A percentile compares a stretch with the other conserved stretches of the same genome.
phyloP scores from a whole-genome alignment of 306 rosid genomes.

The Fragaria nilgerrensis region DNA sequence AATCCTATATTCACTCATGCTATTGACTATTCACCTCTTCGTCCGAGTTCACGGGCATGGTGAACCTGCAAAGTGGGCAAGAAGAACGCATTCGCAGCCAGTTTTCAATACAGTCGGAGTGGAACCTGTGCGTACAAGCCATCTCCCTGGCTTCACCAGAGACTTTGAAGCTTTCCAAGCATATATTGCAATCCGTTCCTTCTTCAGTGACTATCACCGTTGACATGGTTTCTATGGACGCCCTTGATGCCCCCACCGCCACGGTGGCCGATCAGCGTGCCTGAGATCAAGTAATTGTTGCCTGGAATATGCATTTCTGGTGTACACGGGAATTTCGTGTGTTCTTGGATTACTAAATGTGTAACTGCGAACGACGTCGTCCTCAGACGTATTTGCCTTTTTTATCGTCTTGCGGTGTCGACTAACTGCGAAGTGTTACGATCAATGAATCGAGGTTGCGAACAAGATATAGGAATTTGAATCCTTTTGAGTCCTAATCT shows the following conservation, averaged over 20 bases:
- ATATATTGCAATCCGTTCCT: not conserved
- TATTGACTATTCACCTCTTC: not conserved
- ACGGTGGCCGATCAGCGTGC: not conserved
- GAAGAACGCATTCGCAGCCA: conserved; percentile 33
- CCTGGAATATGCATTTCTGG: not conserved
- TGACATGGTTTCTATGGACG: not conserved
- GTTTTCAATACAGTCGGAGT: conserved; percentile 17
- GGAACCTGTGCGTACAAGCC: not conserved
- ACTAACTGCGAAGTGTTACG: too few species aligned
- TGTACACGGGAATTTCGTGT: not conserved
- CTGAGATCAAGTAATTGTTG: not conserved
- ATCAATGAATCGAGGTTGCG: not conserved
- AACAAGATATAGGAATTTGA: too few species aligned
- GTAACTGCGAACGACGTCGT: not conserved
- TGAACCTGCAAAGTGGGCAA: conserved; percentile 39
- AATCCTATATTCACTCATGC: not conserved
- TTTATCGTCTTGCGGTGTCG: too few species aligned
- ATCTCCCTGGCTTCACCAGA: not conserved
- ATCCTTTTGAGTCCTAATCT: not conserved
- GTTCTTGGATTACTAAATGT: not conserved
- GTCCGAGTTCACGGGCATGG: not conserved
- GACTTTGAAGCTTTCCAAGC: not conserved
- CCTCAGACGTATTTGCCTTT: not conserved
- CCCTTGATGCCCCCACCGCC: not conserved
- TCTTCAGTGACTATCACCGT: not conserved